Evolutionary conservation across 805 yeast genomes (phyloP), one percentile per base, ranked within the genome.

Genomic region (Wickerhamomyces ciferrii): DNA sequence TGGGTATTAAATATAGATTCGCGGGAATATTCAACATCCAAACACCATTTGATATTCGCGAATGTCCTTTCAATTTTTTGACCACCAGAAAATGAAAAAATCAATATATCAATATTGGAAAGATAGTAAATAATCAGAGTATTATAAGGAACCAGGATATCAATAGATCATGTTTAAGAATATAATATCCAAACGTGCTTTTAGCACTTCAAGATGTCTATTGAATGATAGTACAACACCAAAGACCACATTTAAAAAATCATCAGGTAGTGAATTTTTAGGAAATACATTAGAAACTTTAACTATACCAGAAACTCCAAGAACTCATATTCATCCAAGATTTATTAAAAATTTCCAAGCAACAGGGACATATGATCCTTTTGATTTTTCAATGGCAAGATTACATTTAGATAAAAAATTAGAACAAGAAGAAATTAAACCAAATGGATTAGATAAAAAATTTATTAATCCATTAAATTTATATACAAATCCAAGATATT

Each of bases 331-430:
- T 43, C 65, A 66, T 51, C 64, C 69, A 43, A 47, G 52, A 10
- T 71, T 76, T 48, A 64, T 74, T 32, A 74, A 69, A 57, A 72
- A 65, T 46, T 81, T 84, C 60, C 68, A 62, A 15, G 66, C 67
- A 4, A 79, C 78, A 42, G 67, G 75, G 5, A 76, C 79, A 0
- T 89, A 89, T 60, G 92, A 86, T 55, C 94, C 96, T 43, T 84
- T 83, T 65, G 96, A 87, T 63, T 87, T 88, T 55, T 77, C 87
- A 27, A 64, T 79, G 57, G 78, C 83, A 41, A 78, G 76, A 53
- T 56, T 78, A 35, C 70, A 74, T 49, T 75, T 79, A 54, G 82
- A 78, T 41, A 70, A 62, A 51, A 74, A 70, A 51, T 44, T 49
- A 21, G 44, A 52, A 35, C 47, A 61, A 48, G 57, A 57, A 32